Evolutionary conservation across 345 rosid genomes (phyloP), one percentile per base, ranked within the genome.

Genomic region (Aquilaria yunnanensis): DNA sequence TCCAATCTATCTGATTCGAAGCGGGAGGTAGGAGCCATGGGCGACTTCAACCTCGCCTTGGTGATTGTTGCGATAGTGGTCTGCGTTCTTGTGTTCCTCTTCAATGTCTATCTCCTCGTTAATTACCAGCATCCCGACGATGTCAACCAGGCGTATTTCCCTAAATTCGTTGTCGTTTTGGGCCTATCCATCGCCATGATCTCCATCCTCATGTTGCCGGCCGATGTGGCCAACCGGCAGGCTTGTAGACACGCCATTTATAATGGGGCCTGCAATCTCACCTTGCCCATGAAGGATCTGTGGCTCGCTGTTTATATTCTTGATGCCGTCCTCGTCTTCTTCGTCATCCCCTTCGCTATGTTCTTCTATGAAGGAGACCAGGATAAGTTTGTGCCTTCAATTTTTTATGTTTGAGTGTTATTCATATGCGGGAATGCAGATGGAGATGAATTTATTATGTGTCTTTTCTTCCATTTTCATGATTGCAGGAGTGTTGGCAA

Each of bases 71-170:
- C 99, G 59, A 74, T 89, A 57, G 88, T 94, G 23, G 86, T 94
- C 30, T 91, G 97, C 79, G 77, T 91, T 65, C 64, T 94, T 65
- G 99, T 94, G 37, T 80, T 91, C 71, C 64, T 94, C 58, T 88
- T 88, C 81, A 94, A 93, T 74, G 83, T 94, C 54, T 94, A 94
- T 71, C 96, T 94, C 11, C 97, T 94, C 65, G 91, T 94, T 74
- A 94, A 94, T 66, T 94, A 88, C 74, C 99, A 94, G 84, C 99
- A 94, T 57, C 99, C 99, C 0, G 99, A 95, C 67, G 99, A 95
- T 52, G 93, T 88, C 3, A 95, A 95, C 78, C 99, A 95, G 76
- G 97, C 99, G 1, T 95, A 95, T 72, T 88, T 95, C 75, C 99
- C 99, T 59, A 95, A 91, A 77, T 70, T 89, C 81, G 96, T 95